A percentile compares a stretch with the other conserved stretches of the same genome.
phyloP scores from a whole-genome alignment of 257 asterid species.

The Ballota nigra region DNA sequence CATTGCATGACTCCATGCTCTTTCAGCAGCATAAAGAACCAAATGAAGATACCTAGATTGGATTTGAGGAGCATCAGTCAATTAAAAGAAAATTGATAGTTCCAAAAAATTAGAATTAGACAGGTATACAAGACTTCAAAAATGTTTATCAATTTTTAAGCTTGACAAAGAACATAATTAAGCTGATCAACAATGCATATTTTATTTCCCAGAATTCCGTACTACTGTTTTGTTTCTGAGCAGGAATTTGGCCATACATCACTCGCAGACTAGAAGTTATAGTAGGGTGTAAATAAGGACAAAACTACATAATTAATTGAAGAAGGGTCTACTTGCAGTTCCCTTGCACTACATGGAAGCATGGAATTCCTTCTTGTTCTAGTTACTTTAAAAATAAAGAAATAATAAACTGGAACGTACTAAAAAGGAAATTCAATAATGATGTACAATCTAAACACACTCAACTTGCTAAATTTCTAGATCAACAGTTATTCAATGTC shows the following conservation, averaged over 20 bases:
- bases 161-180: not conserved
- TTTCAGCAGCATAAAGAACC: constrained; percentile 83
- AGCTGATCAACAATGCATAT: not conserved
- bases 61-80: constrained; percentile 14
- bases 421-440: not conserved
- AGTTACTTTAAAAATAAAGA: not conserved
- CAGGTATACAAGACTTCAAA: not conserved
- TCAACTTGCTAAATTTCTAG: not conserved
- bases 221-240: not conserved
- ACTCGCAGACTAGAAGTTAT: not conserved
- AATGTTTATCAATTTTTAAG: not conserved
- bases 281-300: not conserved
- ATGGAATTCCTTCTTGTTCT: not conserved
- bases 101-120: not conserved
- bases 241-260: not conserved
- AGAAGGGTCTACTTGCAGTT: not conserved
- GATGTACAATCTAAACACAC: not conserved
- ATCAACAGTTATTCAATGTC: not conserved
- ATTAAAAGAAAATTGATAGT: not conserved
- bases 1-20: constrained; percentile 99
- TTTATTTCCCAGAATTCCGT: not conserved
- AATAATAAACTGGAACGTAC: not conserved
- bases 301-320: not conserved
- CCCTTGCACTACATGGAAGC: not conserved
- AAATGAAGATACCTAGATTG: constrained; percentile 79